A percentile compares a stretch with the other conserved stretches of the same genome.
phyloP scores from a whole-genome alignment of 1,139 yeast species.

The Hansenula lynferdii region DNA sequence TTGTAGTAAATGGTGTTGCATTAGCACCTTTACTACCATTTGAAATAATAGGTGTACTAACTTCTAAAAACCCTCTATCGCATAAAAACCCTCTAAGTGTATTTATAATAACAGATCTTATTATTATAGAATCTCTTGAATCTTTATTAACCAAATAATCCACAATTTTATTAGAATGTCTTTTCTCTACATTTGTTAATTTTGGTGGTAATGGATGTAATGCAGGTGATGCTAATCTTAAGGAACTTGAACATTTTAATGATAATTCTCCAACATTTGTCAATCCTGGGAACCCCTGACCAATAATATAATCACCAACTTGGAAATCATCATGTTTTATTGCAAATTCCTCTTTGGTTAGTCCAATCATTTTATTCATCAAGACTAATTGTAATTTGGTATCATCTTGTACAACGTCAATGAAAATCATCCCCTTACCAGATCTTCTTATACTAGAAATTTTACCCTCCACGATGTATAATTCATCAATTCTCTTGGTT shows the following conservation, averaged over 20 bases:
- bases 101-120: constrained; percentile 50
- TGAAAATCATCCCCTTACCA: constrained; percentile 62
- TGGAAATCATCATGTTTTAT: constrained; percentile 42
- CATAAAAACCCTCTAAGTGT: constrained; percentile 55
- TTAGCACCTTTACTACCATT: constrained; percentile 80
- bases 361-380: constrained; percentile 42
- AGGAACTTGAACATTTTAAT: constrained; percentile 47
- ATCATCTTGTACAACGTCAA: constrained; percentile 62
- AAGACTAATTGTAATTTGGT: constrained; percentile 55
- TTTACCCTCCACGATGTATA: constrained; percentile 46
- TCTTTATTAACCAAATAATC: constrained; percentile 62
- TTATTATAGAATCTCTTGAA: constrained; percentile 44
- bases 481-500: constrained; percentile 19
- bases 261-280: constrained; percentile 81
- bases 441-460: constrained; percentile 51
- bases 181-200: constrained; percentile 47
- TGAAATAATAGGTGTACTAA: constrained; percentile 81
- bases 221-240: constrained; percentile 60
- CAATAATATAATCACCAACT: constrained; percentile 67
- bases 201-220: constrained; percentile 68
- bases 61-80: constrained; percentile 63
- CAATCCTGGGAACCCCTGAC: constrained; percentile 64
- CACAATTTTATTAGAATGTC: constrained; percentile 65
- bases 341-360: constrained; percentile 39
- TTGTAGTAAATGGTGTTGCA: constrained; percentile 76